Evolutionary conservation across 345 rosid genomes (phyloP).

Genomic region (Populus nigra): DNA sequence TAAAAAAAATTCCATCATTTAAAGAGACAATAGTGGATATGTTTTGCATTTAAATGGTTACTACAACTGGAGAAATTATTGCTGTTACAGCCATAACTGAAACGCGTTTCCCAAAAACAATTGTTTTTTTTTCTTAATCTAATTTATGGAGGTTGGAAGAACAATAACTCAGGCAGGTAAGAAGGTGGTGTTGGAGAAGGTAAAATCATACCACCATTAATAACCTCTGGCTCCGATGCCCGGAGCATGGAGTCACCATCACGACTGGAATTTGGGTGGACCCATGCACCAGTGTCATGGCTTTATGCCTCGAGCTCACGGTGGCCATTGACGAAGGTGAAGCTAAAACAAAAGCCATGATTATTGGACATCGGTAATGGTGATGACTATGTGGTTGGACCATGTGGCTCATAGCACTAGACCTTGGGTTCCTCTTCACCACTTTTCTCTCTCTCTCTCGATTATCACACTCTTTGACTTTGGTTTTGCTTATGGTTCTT

Average conservation of each 20-base stretch:
- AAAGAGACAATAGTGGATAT: too few relatives aligned
- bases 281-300: neutral
- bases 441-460: neutral
- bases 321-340: too few relatives aligned
- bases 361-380: neutral
- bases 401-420: conserved; percentile 24
- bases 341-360: too few relatives aligned
- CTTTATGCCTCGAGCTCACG: neutral
- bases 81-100: neutral
- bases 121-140: too few relatives aligned
- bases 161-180: neutral
- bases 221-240: neutral
- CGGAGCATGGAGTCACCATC: neutral
- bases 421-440: conserved; percentile 17
- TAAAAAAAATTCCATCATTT: too few relatives aligned
- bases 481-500: neutral
- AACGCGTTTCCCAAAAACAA: too few relatives aligned
- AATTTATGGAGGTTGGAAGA: neutral
- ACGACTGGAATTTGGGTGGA: neutral
- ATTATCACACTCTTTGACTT: conserved; percentile 10
- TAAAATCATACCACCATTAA: neutral
- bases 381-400: neutral
- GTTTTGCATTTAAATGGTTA: neutral
- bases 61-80: neutral
- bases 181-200: neutral